Evolutionary conservation across 306 rosid species (phyloP), one percentile per base, ranked within the genome.

Genomic region (Medicago arabica): DNA sequence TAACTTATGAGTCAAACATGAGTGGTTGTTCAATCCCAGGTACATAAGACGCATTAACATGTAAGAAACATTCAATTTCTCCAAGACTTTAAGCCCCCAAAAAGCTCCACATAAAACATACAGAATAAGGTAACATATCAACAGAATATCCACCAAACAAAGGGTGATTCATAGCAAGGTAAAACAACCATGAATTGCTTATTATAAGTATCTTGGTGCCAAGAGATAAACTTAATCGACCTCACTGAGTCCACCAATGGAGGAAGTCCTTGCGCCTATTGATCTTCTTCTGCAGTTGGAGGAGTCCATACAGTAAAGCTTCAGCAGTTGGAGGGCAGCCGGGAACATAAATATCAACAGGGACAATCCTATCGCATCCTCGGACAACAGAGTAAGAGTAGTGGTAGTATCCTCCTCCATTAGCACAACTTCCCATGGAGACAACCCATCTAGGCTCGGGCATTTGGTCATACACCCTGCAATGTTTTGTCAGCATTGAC

Each of bases 351-450:
- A 96, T 92, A 78, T 96, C 99, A 31, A 96, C 98, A 4, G 99
- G 98, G 67, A 96, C 94, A 28, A 96, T 96, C 80, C 98, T 85
- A 82, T 96, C 99, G 43, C 99, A 96, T 23, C 99, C 99, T 53
- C 99, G 83, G 19, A 92, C 98, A 39, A 96, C 98, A 0, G 99
- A 86, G 85, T 92, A 92, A 0, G 99, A 96, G 83, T 96, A 96
- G 83, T 96, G 99, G 77, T 96, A 96, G 87, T 96, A 96, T 75
- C 99, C 99, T 73, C 99, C 99, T 6, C 99, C 99, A 54, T 96
- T 96, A 71, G 99, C 99, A 67, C 99, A 96, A 81, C 99, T 96
- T 82, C 99, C 99, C 99, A 96, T 96, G 8, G 99, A 96, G 85
- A 96, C 80, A 9, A 96, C 97, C 99, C 99, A 96, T 80, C 97